Base-by-base conservation (phyloP, 108 stramenopile species). In the Pseudonitzschia multistriata region DNA sequence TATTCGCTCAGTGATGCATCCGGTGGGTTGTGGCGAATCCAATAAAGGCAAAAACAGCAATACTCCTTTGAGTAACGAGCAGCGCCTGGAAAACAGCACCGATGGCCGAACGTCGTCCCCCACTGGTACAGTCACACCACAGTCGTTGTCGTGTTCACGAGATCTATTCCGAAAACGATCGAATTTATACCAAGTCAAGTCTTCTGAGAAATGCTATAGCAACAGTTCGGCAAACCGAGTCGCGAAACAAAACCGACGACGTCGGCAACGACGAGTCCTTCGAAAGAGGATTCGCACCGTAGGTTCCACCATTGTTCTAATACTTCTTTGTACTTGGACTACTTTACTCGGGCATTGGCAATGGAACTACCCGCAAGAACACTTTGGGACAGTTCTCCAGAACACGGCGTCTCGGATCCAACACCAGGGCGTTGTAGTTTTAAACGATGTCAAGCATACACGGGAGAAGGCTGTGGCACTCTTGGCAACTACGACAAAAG, bases 161-260 rank as follows among this genome's bases (percentile, higher is more conserved):
- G 57, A 59, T 59, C 34, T 59, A 7, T 59, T 59, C 19, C 57
- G 57, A 35, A 59, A 59, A 5, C 57, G 34, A 59, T 3, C 33
- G n/a, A 59, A 17, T 29, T 33, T 30, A 59, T 59, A 59, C 34
- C 24, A 33, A 59, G 33, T 59, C 4, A 49, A n/a, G n/a, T n/a
- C n/a, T n/a, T n/a, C n/a, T n/a, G n/a, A n/a, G n/a, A n/a, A n/a
- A n/a, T n/a, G n/a, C n/a, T n/a, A n/a, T n/a, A n/a, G n/a, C n/a
- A n/a, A n/a, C n/a, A n/a, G n/a, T n/a, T n/a, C n/a, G n/a, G n/a
- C n/a, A 52, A 52, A 52, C 21, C 21, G 52, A 71, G 45, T 31
- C 61, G 22, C 69, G 70, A 36, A 74, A 60, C 25, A 59, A 59
- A 34, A 73, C 69, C 25, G n/a, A n/a, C n/a, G n/a, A n/a, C n/a